Percentiles rank a stretch among this genome's conserved stretches.
Evolutionary conservation across 345 rosid genomes (phyloP).

Genomic region (Diplotaxis tenuifolia): DNA sequence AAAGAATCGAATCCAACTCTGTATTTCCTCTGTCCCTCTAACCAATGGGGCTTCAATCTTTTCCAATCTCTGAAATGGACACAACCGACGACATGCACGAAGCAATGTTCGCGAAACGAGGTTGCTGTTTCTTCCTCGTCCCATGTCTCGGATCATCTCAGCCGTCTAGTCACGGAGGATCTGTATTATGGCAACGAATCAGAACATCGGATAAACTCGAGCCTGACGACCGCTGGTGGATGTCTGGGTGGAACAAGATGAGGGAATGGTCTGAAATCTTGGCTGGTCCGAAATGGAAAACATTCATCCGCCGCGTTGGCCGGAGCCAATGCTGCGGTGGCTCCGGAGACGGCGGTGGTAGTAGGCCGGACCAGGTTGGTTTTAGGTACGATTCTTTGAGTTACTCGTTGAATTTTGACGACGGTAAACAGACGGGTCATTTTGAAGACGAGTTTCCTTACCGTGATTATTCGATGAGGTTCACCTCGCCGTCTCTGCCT

Average conservation of each 20-base stretch:
- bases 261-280: conserved; percentile 54
- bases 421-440: conserved; percentile 42
- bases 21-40: conserved; percentile 27
- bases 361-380: conserved; percentile 33
- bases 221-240: conserved; percentile 43
- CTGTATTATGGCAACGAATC: conserved; percentile 49
- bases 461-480: conserved; percentile 53
- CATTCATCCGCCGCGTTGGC: conserved; percentile 44
- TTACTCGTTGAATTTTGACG: conserved; percentile 85
- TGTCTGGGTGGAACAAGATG: conserved; percentile 43
- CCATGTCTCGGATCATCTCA: conserved; percentile 38
- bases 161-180: conserved; percentile 30
- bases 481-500: conserved; percentile 45
- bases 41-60: conserved; percentile 28
- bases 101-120: conserved; percentile 29
- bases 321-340: conserved; percentile 28
- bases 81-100: conserved; percentile 40
- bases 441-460: conserved; percentile 38
- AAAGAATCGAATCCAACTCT: conserved; percentile 10
- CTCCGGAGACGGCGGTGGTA: conserved; percentile 1
- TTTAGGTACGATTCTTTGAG: conserved; percentile 78
- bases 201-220: conserved; percentile 32
- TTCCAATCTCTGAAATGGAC: conserved; percentile 27
- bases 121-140: conserved; percentile 47
- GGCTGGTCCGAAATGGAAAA: conserved; percentile 58